phyloP scores from a whole-genome alignment of 768 basidiomycete genomes.

The Termitomyces sp. region DNA sequence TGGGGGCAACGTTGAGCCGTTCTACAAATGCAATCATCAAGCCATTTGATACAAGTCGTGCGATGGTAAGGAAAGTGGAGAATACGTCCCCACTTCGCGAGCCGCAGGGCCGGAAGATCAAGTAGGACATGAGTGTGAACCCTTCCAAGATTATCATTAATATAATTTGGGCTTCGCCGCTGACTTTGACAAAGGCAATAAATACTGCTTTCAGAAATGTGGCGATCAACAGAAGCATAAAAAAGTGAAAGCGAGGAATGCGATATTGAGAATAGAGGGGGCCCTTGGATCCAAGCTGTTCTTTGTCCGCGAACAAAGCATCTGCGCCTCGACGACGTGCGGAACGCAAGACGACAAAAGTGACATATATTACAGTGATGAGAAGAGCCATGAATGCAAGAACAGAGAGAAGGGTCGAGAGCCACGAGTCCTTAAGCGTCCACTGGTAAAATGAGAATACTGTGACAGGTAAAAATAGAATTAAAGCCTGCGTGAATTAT shows the following conservation, averaged over 20 bases:
- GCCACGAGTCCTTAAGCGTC: constrained; percentile 87
- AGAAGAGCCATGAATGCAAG: constrained; percentile 55
- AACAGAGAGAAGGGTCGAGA: constrained; percentile 77
- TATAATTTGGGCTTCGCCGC: constrained; percentile 68
- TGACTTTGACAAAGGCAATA: constrained; percentile 60
- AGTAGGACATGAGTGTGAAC: constrained; percentile 47
- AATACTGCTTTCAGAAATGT: constrained; percentile 68
- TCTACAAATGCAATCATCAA: constrained; percentile 78
- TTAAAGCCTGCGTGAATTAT: constrained; percentile 45
- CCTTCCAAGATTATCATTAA: constrained; percentile 65
- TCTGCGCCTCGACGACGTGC: constrained; percentile 28
- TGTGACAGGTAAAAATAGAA: constrained; percentile 64
- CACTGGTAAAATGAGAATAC: constrained; percentile 89
- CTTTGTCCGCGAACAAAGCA: constrained; percentile 29
- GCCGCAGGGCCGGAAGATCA: constrained; percentile 60
- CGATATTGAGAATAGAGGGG: constrained; percentile 71
- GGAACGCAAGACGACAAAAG: constrained; percentile 46
- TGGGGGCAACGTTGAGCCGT: constrained; percentile 58
- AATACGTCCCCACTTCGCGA: constrained; percentile 72
- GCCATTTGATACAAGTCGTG: constrained; percentile 66
- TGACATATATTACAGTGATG: constrained; percentile 45
- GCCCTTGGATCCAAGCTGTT: constrained; percentile 40
- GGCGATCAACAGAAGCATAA: constrained; percentile 51
- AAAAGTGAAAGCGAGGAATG: constrained; percentile 64
- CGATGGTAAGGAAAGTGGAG: constrained; percentile 59